Evolutionary conservation across 352 stramenopile species (phyloP), one percentile per base, ranked within the genome.

Genomic region (Globisporangium ultimum): DNA sequence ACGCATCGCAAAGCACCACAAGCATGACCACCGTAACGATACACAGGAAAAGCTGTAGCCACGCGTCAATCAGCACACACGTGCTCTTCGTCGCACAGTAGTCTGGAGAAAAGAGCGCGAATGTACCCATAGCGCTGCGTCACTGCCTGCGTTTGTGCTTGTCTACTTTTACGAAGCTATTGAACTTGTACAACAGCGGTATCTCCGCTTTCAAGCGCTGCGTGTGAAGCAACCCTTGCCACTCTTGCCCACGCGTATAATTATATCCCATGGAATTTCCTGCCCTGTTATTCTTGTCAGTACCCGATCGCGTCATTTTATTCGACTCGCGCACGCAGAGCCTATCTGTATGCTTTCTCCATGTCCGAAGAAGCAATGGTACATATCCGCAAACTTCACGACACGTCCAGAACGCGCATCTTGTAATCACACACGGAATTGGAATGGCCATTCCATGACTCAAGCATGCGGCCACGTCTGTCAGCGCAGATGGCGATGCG

Each of bases 31-130:
- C 24, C 8, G 45, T 48, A 21, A 77, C 59, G 9, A 76, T 24
- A 17, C 66, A 65, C 24, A 89, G 55, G 12, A 70, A 55, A 22
- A 89, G 75, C 57, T 84, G 66, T 14, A 89, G 64, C 72, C 72
- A 90, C 12, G 72, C 74, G 48, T 90, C 80, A 45, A 90, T 61
- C n/a, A 88, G 55, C 42, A 90, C 72, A 40, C 80, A 90, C 14
- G 72, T 70, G 66, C 77, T 81, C 24, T 57, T 70, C 34, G 53
- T 54, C 10, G 62, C 64, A 53, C 79, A 89, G 42, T 89, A 85
- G 36, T 66, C 21, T 3, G 48, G 15, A 17, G 76, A 85, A 63
- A 89, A 87, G 53, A 84, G 64, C 47, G 70, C 61, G 62, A 76
- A 72, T 28, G 78, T 88, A 51, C 78, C 78, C 76, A 88, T 88